Percentiles rank a stretch among this genome's conserved stretches.
Conservation (phyloP, 140 eudicot genomes). For the Cichorium intybus region DNA sequence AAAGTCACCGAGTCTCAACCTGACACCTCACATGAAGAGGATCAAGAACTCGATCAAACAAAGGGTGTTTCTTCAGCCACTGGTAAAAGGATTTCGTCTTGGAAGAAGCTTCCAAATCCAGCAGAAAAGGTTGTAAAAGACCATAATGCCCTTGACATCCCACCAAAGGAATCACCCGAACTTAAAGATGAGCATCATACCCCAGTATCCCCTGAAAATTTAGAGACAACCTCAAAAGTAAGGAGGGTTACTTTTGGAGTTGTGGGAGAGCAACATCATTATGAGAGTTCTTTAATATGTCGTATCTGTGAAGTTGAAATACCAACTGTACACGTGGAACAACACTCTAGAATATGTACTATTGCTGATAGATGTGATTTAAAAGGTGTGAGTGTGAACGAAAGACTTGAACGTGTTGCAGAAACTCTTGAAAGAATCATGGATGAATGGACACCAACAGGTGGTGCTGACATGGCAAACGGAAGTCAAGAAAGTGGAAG, state of each 20-base stretch:
- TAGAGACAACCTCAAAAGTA: constrained; percentile 41
- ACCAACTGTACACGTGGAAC: constrained; percentile 86
- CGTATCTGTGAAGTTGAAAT: constrained; percentile 99
- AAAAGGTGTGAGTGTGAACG: constrained; percentile 82
- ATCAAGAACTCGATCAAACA: constrained; percentile 35
- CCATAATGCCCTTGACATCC: constrained; percentile 47
- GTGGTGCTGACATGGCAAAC: constrained; percentile 41
- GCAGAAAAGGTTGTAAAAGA: constrained; percentile 46
- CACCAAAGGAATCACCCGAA: constrained; percentile 45
- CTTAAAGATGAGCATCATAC: constrained; percentile 41
- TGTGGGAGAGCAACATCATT: constrained; percentile 54
- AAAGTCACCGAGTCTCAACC: constrained; percentile 27
- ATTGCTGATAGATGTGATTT: constrained; percentile 95
- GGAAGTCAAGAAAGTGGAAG: constrained; percentile 57
- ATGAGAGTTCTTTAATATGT: constrained; percentile 75
- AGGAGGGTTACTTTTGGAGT: constrained; percentile 44
- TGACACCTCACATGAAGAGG: constrained; percentile 15
- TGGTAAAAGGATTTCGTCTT: constrained; percentile 76
- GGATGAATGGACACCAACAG: constrained; percentile 78
- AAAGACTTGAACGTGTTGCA: constrained; percentile 84
- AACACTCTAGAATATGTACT: constrained; percentile 96
- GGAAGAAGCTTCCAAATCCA: constrained; percentile 88
- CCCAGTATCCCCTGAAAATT: constrained; percentile 30
- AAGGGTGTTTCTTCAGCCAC: constrained; percentile 54
- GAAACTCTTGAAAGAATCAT: constrained; percentile 80